Base-by-base conservation (phyloP, 2,329 filamentous ascomycete genomes). In the Lizonia empirigonia region DNA sequence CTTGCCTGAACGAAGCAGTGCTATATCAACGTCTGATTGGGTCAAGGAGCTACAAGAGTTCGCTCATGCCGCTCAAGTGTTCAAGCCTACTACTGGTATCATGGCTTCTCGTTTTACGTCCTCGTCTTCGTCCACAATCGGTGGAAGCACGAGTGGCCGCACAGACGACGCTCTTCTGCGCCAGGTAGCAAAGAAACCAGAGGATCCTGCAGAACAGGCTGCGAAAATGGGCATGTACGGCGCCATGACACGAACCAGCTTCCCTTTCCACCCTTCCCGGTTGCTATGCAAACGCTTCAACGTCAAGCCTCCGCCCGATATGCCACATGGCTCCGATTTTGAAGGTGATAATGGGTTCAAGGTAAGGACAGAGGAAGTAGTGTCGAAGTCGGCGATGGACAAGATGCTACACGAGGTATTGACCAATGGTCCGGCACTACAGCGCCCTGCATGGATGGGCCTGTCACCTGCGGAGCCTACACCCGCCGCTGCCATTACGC, bases 241-340 rank as follows among this genome's bases (percentile, higher is more conserved):
- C 1, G 82, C 85, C 12, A 82, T 97, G 84, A 99, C 94, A 3
- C 81, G 94, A 55, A 85, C 81, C 18, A 78, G 81, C 0, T 72
- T 83, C 7, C 82, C 86, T 4, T 97, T 96, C 72, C 87, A 86
- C 62, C 94, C 94, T 1, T 87, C 88, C 1, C 81, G 91, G 46
- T 75, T 99, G 32, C 75, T 97, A n/a, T 97, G 93, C 76, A 99
- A 97, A 71, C 82, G 94, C 7, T 96, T 99, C 75, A 91, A 91
- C 62, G 88, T 97, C n/a, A 85, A 82, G 53, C 84, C 88, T 7
- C 91, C 92, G 5, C 60, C 82, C 8, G 83, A 91, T 70, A 85
- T 88, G 24, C 81, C 83, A 62, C 74, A 79, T 26, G 81, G 86
- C 33, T 72, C 79, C 0, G 76, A 72, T 13, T 69, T 72, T 47